Conservation (phyloP, 2,329 filamentous ascomycete species). For the Alternaria novae-zelandiae region DNA sequence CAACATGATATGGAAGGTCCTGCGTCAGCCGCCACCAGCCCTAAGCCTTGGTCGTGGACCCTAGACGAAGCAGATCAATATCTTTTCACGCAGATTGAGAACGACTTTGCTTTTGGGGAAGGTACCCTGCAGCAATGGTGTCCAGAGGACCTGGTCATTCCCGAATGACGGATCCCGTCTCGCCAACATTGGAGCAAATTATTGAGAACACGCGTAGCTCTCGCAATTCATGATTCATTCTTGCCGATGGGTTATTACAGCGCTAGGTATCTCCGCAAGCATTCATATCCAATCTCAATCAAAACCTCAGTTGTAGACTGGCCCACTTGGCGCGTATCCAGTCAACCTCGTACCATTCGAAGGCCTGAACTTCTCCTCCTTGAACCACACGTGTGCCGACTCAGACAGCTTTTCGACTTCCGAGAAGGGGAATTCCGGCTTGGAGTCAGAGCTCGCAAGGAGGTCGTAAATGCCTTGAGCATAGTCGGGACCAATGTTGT, state of each 20-base stretch:
- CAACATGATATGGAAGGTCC: constrained; percentile 5
- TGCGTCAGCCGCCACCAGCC: constrained; percentile 12
- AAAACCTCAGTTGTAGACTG: constrained; percentile 9
- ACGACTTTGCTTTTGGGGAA: constrained; percentile 39
- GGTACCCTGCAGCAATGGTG: constrained; percentile 32
- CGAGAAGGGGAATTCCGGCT: constrained; percentile 53
- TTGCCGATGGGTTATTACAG: neutral
- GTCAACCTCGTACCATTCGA: constrained; percentile 48
- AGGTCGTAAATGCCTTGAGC: constrained; percentile 56
- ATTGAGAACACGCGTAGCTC: neutral
- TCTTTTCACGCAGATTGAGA: constrained; percentile 41
- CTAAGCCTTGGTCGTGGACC: constrained; percentile 36
- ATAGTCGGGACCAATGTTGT: constrained; percentile 58
- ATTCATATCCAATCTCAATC: neutral
- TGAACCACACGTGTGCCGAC: constrained; percentile 55
- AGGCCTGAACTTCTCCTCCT: constrained; percentile 56
- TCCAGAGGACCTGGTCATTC: constrained; percentile 23
- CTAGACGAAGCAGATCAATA: constrained; percentile 40
- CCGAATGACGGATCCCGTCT: neutral
- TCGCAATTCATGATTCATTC: neutral
- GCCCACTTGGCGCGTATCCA: constrained; percentile 44
- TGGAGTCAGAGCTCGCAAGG: constrained; percentile 52
- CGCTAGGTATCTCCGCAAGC: neutral
- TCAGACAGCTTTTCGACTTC: constrained; percentile 56
- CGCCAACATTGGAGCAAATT: neutral